Conservation (phyloP, 2,329 filamentous ascomycete species). For the Colletotrichum musae region DNA sequence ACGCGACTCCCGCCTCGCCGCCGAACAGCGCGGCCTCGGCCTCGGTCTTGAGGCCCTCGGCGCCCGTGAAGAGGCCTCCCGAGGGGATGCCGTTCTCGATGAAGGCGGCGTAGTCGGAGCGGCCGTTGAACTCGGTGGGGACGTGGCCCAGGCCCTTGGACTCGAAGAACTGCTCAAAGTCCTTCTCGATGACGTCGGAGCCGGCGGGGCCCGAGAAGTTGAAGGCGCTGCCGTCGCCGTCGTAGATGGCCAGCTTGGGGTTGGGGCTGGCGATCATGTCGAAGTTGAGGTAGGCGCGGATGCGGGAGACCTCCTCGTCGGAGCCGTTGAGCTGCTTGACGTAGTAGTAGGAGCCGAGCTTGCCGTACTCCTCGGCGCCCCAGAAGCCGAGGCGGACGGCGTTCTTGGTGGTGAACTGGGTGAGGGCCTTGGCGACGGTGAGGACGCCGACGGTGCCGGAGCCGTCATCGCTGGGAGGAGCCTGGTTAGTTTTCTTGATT, state of each 20-base stretch:
- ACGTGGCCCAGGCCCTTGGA: conserved; percentile 65
- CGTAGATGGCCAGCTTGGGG: conserved; percentile 69
- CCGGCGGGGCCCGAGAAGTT: conserved; percentile 69
- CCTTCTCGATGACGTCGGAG: conserved; percentile 71
- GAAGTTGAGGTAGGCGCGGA: conserved; percentile 70
- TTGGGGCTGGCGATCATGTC: conserved; percentile 69
- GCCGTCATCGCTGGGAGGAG: conserved; percentile 66
- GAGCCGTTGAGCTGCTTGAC: conserved; percentile 56
- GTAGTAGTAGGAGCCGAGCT: conserved; percentile 65
- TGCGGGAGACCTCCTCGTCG: conserved; percentile 63
- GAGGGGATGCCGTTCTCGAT: conserved; percentile 76
- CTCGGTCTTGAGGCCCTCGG: conserved; percentile 74
- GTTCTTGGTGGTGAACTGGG: conserved; percentile 62
- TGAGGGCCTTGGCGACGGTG: conserved; percentile 60
- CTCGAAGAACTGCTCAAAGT: conserved; percentile 70
- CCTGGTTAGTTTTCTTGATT: not conserved
- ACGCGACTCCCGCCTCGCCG: conserved; percentile 67
- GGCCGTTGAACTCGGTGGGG: conserved; percentile 75
- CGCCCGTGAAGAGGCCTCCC: conserved; percentile 79
- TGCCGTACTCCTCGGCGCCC: conserved; percentile 66
- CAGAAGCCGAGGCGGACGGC: conserved; percentile 66
- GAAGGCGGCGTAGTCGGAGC: conserved; percentile 78
- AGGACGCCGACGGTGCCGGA: conserved; percentile 65
- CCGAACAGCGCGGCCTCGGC: conserved; percentile 73
- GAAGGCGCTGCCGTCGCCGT: conserved; percentile 72